phyloP scores from a whole-genome alignment of 2,329 filamentous ascomycete genomes.

The Apiospora marii region DNA sequence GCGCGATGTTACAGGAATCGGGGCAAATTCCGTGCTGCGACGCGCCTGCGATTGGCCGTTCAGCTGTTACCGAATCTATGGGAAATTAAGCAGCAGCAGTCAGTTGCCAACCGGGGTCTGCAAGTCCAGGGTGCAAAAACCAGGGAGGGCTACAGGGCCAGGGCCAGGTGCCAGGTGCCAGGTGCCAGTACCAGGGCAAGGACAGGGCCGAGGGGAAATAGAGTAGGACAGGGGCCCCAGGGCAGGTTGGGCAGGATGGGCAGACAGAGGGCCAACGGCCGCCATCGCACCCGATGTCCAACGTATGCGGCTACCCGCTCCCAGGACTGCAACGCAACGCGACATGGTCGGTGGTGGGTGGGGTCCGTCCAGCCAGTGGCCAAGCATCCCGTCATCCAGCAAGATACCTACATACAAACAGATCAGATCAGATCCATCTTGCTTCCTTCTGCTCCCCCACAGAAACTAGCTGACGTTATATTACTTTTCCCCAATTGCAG shows the following conservation, averaged over 20 bases:
- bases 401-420: neutral
- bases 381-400: conserved; percentile 5
- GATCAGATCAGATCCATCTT: neutral
- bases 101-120: neutral
- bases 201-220: neutral
- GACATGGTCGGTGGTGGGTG: neutral
- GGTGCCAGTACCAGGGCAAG: neutral
- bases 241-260: neutral
- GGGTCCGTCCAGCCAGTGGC: neutral
- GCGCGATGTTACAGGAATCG: neutral
- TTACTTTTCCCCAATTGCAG: neutral
- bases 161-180: neutral
- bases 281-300: conserved; percentile 20
- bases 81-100: conserved; percentile 2
- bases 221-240: neutral
- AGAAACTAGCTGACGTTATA: conserved; percentile 16
- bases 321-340: neutral
- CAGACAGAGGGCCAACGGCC: conserved; percentile 12
- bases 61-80: conserved; percentile 2
- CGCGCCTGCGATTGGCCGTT: neutral
- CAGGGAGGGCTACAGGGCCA: neutral
- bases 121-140: neutral
- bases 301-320: conserved; percentile 25
- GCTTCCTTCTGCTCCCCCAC: neutral
- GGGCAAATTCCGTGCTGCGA: conserved; percentile 13